Percentiles rank a stretch among this genome's conserved stretches.
Conservation (phyloP, 192 early-diverging fungal species). For the Funneliformis mosseae region DNA sequence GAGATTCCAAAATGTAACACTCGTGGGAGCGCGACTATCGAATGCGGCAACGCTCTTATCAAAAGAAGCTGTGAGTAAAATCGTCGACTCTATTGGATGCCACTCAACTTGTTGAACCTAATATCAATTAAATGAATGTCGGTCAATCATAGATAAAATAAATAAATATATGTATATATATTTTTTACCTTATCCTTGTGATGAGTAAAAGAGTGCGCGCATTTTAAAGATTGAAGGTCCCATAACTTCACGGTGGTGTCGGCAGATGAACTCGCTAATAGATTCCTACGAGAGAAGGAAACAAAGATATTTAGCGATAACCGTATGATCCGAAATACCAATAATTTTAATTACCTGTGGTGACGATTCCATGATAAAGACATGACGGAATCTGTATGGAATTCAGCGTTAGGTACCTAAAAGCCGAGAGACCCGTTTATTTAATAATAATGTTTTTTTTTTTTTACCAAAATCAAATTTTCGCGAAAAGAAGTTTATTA, state of each 20-base stretch:
- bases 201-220: conserved; percentile 80
- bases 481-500: neutral
- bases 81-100: conserved; percentile 87
- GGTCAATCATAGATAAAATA: conserved; percentile 11
- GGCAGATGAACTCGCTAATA: conserved; percentile 90
- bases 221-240: conserved; percentile 78
- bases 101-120: conserved; percentile 85
- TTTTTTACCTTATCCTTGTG: conserved; percentile 76
- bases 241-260: conserved; percentile 98
- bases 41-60: conserved; percentile 87
- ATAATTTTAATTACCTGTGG: conserved; percentile 45
- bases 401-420: conserved; percentile 66
- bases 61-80: conserved; percentile 89
- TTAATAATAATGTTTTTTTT: neutral
- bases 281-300: conserved; percentile 44
- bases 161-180: neutral
- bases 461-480: neutral
- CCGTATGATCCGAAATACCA: neutral
- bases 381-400: conserved; percentile 96
- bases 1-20: conserved; percentile 69
- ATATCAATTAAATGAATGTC: neutral
- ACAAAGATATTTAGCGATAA: neutral
- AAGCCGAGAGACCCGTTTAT: neutral
- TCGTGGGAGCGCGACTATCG: conserved; percentile 85
- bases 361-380: conserved; percentile 90